Evolutionary conservation across 345 rosid genomes (phyloP).

Genomic region (Rhodamnia argentea): DNA sequence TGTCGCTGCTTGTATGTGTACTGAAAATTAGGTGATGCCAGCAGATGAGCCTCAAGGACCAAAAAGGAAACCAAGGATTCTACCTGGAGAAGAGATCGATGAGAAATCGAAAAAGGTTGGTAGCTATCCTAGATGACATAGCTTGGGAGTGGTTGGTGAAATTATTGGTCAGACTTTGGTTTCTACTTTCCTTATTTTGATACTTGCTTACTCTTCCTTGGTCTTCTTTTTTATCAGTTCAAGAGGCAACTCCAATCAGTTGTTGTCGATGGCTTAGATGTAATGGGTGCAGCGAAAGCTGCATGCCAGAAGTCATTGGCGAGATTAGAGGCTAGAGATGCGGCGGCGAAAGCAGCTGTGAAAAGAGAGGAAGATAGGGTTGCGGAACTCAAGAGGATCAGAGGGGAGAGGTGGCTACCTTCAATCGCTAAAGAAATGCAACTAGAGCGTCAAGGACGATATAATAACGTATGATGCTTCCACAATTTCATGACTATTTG

Average conservation of each 20-base stretch:
- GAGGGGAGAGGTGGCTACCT: slow-evolving; percentile 91
- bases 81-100: slow-evolving; percentile 34
- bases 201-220: not conserved
- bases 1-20: not conserved
- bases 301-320: slow-evolving; percentile 39
- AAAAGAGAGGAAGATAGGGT: slow-evolving; percentile 75
- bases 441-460: slow-evolving; percentile 9
- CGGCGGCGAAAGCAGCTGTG: slow-evolving; percentile 57
- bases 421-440: slow-evolving; percentile 50
- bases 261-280: slow-evolving; percentile 56
- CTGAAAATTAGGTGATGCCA: slow-evolving; percentile 6
- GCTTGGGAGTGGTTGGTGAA: not conserved
- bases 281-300: slow-evolving; percentile 50
- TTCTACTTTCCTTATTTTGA: not conserved
- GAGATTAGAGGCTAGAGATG: slow-evolving; percentile 56
- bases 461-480: not conserved
- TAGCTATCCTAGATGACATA: not conserved
- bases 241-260: slow-evolving; percentile 36
- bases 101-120: slow-evolving; percentile 66
- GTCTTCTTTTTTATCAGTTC: slow-evolving; percentile 31
- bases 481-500: not conserved
- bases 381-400: slow-evolving; percentile 49
- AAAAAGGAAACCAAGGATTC: slow-evolving; percentile 64
- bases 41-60: slow-evolving; percentile 64
- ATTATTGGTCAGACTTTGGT: not conserved